Base-by-base conservation (phyloP, 1,139 yeast species). In the Suhomyces coccinellae region DNA sequence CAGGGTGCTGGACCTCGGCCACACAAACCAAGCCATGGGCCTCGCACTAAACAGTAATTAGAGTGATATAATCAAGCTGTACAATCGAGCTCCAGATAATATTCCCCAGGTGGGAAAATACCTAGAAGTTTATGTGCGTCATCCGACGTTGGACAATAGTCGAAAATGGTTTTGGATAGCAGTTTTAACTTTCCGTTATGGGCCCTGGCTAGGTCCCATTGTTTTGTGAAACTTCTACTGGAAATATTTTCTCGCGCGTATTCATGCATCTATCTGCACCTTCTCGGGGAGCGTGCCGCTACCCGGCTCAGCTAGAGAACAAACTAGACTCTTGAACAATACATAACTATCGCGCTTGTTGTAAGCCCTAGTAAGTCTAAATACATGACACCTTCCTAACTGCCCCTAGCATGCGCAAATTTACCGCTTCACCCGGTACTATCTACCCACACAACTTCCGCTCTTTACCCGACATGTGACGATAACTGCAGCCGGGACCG, bases 221-320 rank as follows among this genome's bases (percentile, higher is more conserved):
- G 29, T 26, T 20, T 26, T 26, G 29, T 26, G 29, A 3, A 2
- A 12, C 29, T 26, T 26, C n/a, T 26, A 11, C n/a, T 10, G 29
- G 29, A 10, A 11, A 3, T 34, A 22, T 34, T 29, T 36, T 29
- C 16, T n/a, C 20, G 26, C 8, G 14, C 12, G 28, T 16, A 26
- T 36, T 20, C 38, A 27, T 26, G 31, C 31, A 16, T 36, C 33
- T 29, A 26, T 33, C 17, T 36, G 24, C 34, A 32, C 15, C 17
- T 36, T 36, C 33, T 29, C 33, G 32, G 38, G 39, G 39, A 36
- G 39, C n/a, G 33, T 20, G 31, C 39, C 39, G 39, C 31, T 28
- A 17, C 20, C 31, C 13, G 33, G 26, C 31, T 24, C 39, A 29
- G 39, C 26, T 12, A 33, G 6, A 29, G 27, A 16, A 29, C 27